Percentiles rank a stretch among this genome's conserved stretches.
phyloP scores from a whole-genome alignment of 257 asterid species.

The Scutellaria barbata region DNA sequence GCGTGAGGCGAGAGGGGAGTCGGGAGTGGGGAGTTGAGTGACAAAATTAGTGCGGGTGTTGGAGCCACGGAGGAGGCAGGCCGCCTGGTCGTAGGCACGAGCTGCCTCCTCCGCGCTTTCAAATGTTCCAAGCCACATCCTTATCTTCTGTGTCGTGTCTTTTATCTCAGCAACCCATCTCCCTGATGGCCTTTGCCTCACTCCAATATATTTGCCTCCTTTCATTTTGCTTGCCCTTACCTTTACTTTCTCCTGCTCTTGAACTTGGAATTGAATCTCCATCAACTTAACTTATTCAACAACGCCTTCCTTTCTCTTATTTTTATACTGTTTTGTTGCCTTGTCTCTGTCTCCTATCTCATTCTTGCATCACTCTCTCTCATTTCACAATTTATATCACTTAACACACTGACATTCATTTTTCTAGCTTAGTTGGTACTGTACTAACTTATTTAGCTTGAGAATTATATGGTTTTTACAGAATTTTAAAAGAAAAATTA shows the following conservation, averaged over 20 bases:
- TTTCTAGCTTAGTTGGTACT: too few relatives aligned
- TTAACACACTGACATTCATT: too few relatives aligned
- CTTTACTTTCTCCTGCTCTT: slow-evolving; percentile 36
- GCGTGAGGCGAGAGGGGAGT: slow-evolving; percentile 66
- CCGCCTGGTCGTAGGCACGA: slow-evolving; percentile 72
- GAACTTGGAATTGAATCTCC: slow-evolving; percentile 67
- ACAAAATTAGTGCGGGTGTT: slow-evolving; percentile 65
- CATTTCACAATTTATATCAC: too few relatives aligned
- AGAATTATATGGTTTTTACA: too few relatives aligned
- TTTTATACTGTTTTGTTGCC: too few relatives aligned
- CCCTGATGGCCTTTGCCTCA: slow-evolving; percentile 76
- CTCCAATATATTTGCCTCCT: slow-evolving; percentile 58
- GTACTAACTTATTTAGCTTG: too few relatives aligned
- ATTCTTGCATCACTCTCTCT: too few relatives aligned
- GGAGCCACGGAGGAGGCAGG: slow-evolving; percentile 67
- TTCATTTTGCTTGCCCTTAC: slow-evolving; percentile 37
- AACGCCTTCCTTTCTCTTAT: too few relatives aligned
- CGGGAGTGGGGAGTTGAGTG: slow-evolving; percentile 44
- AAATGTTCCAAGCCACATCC: slow-evolving; percentile 81
- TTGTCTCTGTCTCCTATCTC: too few relatives aligned
- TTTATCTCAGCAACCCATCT: slow-evolving; percentile 81
- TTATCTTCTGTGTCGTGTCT: slow-evolving; percentile 68
- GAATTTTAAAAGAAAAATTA: too few relatives aligned
- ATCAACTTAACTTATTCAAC: too few relatives aligned
- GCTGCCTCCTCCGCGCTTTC: slow-evolving; percentile 71